Evolutionary conservation across 179 eudicot species (phyloP), one percentile per base, ranked within the genome.

Genomic region (Beta lomatogona): DNA sequence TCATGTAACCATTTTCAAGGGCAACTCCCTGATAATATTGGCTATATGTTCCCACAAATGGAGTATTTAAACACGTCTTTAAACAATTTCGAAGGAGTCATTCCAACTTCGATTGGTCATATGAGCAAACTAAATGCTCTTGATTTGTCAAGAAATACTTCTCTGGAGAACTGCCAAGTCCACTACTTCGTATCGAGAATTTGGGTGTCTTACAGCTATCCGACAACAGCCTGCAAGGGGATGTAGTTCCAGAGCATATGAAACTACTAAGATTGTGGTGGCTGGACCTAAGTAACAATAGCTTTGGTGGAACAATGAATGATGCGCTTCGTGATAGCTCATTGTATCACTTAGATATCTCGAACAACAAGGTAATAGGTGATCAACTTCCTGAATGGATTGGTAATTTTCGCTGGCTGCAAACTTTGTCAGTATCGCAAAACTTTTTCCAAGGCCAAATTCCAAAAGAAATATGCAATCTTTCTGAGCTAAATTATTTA

Each of bases 111-210:
- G 14, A 15, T 57, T 13, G 60, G 4, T 15, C 3, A 57, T 1
- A 57, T 57, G 60, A 3, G n/a, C 5, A 1, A 46, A 46, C 50
- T 46, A 4, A 7, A 7, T 46, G 50, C 8, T 46, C 50, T 46
- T 46, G 50, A 46, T 46, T 46, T 46, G 8, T 46, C 50, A 46
- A 46, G 8, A 1, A 46, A 46, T 46, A 46, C 50, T 45, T 81
- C 12, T 67, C 60, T 57, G 83, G 80, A 10, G 58, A 69, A 57
- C 9, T 81, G 22, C 83, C 80, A 55, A 68, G 13, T n/a, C 52
- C 22, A 52, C 0, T 81, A 12, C 54, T 84, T 1, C 44, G 28
- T 55, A n/a, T 72, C 14, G 61, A 14, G 9, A 11, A 12, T 0
- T 18, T 84, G 57, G 72, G 10, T 4, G 1, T 50, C 21, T 28